A percentile compares a stretch with the other conserved stretches of the same genome.
Evolutionary conservation across 2,329 filamentous ascomycete species (phyloP).

Genomic region (Incumbomyces lentus): DNA sequence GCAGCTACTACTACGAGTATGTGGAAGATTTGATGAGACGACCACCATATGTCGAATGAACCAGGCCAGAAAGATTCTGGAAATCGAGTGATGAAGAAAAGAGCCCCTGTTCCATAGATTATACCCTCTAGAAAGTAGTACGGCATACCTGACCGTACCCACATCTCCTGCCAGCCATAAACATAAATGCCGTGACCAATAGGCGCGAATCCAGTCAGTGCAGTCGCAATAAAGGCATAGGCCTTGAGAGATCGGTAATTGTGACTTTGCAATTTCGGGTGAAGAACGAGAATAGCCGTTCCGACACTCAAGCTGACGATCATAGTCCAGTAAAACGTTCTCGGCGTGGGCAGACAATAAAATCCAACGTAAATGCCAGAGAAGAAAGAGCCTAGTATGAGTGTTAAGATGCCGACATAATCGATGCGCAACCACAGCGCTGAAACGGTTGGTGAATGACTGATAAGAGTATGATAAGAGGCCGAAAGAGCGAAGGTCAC

Average conservation of each 20-base stretch:
- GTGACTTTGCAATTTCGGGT: slow-evolving; percentile 24
- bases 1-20: slow-evolving; percentile 31
- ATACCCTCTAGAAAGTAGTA: slow-evolving; percentile 28
- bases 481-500: slow-evolving; percentile 21
- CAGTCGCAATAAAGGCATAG: slow-evolving; percentile 24
- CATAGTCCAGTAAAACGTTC: slow-evolving; percentile 28
- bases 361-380: slow-evolving; percentile 29
- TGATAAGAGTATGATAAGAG: slow-evolving; percentile 27
- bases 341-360: slow-evolving; percentile 24
- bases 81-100: slow-evolving; percentile 21
- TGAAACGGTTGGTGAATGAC: slow-evolving; percentile 24
- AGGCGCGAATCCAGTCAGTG: slow-evolving; percentile 26
- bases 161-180: slow-evolving; percentile 21
- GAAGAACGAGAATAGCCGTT: slow-evolving; percentile 27
- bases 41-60: slow-evolving; percentile 26
- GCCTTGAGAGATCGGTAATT: slow-evolving; percentile 24
- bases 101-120: slow-evolving; percentile 24
- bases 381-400: slow-evolving; percentile 28
- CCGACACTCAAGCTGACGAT: slow-evolving; percentile 23
- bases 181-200: slow-evolving; percentile 24
- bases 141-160: slow-evolving; percentile 23
- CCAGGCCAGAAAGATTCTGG: slow-evolving; percentile 24
- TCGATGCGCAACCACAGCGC: slow-evolving; percentile 23
- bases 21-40: slow-evolving; percentile 28
- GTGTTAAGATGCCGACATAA: slow-evolving; percentile 26